Base-by-base conservation (phyloP, 371 early-diverging fungal genomes). In the Batrachochytrium dendrobatidis region DNA sequence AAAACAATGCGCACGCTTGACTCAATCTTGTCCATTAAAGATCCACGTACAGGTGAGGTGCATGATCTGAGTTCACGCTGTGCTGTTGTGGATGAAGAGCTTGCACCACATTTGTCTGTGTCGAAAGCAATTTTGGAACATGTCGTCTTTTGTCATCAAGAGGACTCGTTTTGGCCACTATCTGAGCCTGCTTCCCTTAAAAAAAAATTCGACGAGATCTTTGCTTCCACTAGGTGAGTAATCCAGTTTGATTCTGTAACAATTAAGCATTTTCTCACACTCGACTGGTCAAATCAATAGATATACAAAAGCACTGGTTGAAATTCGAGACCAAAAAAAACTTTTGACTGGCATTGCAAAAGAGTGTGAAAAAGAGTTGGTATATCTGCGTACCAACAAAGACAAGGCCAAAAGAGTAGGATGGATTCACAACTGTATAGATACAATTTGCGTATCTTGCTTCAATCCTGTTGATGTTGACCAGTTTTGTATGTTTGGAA, bases 61-160 rank as follows among this genome's bases (percentile, higher is more conserved):
- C 39, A 22, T 30, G 20, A 26, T 18, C 50, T 49, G 25, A 90
- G 87, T 59, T 79, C 79, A 31, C 86, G 87, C 53, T 89, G 92
- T 60, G 82, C 92, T 1, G 95, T 95, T 51, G 64, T 98, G 49
- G 95, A 99, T 75, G 71, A 79, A 1, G 90, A 90, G 63, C 66
- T 99, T 32, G 89, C 91, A 0, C 60, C 81, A 32, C 86, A 90
- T 59, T 76, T 99, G 3, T 98, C 96, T 8, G 92, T 94, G 12
- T 87, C 90, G 22, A 80, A 82, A 55, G 89, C 99, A 0, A 89
- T 99, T 30, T 71, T 99, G 26, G 99, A 99, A 56, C 96, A 92
- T 74, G 99, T 99, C 34, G 91, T 99, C 18, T 99, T 99, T 64
- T 98, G 98, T 70, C 99, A 99, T 68, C 99, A 99, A 74, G 99